Base-by-base conservation (phyloP, 108 stramenopile species). In the Cyclotella sp. region DNA sequence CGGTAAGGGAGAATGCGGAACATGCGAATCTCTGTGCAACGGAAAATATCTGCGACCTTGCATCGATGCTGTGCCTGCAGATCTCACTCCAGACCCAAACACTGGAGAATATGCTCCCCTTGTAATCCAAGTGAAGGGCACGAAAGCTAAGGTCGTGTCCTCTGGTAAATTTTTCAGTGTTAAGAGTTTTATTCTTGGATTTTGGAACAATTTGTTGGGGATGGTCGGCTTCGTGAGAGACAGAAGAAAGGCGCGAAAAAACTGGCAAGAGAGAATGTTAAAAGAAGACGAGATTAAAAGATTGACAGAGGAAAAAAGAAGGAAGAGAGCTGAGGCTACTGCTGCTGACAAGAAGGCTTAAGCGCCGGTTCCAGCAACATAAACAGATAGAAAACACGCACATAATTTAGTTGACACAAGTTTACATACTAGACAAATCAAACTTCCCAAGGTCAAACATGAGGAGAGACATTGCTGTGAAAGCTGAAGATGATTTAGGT, bases 1-100 rank as follows among this genome's bases (percentile, higher is more conserved):
- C 72, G 93, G 93, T 19, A 97, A 97, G 70, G 96, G 96, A 18
- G 96, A 97, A 79, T 97, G 96, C 68, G 96, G 96, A 29, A 95
- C 94, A 24, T 97, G 96, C 70, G 93, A 93, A 70, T 75, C 85
- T 59, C 78, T 88, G 73, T 81, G 88, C 53, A 80, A 93, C 72
- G 96, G 96, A 57, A 88, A 94, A 66, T 94, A 92, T 90, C 79
- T 95, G 29, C 80, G 91, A 22, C 89, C 93, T 0, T 96, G 96
- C 83, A 69, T 90, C 12, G 84, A 81, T 24, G 81, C 59, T 13
- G 86, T 95, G 15, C 91, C 91, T 5, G 69, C 80, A 6, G 79
- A 85, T 42, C 54, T 80, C 18, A 29, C 76, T 26, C 62, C 59
- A 22, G 74, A 74, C 44, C 74, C 72, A 19, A 63, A 40, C 49